Conservation (phyloP, 257 asterid species). For the Thymus quinquecostatus region DNA sequence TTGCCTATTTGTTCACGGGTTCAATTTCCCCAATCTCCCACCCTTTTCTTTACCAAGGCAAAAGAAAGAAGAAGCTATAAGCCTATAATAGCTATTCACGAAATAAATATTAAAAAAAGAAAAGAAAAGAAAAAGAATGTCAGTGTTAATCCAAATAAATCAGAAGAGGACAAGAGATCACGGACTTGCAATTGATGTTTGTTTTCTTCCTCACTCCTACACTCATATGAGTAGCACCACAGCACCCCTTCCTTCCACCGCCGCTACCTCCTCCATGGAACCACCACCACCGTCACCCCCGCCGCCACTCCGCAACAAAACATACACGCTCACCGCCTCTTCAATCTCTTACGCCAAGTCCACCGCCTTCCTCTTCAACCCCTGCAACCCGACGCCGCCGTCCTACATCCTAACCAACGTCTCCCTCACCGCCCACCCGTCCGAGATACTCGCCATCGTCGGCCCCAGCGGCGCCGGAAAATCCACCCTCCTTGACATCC, state of each 20-base stretch:
- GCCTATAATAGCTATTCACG: no score
- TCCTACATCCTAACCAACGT: slow-evolving; percentile 59
- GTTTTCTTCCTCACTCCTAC: background rate
- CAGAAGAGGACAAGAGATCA: slow-evolving; percentile 30
- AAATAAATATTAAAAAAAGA: no score
- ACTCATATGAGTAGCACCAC: background rate
- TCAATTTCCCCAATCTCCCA: background rate
- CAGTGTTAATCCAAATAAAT: background rate
- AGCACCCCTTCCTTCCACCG: background rate
- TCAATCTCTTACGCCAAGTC: slow-evolving; percentile 78
- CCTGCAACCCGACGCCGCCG: slow-evolving; percentile 59
- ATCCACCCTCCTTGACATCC: slow-evolving; percentile 88
- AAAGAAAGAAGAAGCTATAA: no score
- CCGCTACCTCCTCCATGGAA: slow-evolving; percentile 43
- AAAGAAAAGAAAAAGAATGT: no score
- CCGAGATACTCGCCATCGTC: slow-evolving; percentile 89
- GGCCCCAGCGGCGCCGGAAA: slow-evolving; percentile 99
- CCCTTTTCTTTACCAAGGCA: background rate
- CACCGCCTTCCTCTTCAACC: slow-evolving; percentile 57
- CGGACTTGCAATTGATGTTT: slow-evolving; percentile 28
- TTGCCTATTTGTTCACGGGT: background rate
- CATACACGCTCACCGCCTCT: slow-evolving; percentile 72
- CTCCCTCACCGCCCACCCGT: slow-evolving; percentile 79
- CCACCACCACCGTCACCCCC: slow-evolving; percentile 37
- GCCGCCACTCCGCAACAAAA: slow-evolving; percentile 31